These are phyloP conservation scores for Sporothrix phasma DNA, from an alignment of 2,329 filamentous ascomycete genomes.

Conservation along the genomic window DNA sequence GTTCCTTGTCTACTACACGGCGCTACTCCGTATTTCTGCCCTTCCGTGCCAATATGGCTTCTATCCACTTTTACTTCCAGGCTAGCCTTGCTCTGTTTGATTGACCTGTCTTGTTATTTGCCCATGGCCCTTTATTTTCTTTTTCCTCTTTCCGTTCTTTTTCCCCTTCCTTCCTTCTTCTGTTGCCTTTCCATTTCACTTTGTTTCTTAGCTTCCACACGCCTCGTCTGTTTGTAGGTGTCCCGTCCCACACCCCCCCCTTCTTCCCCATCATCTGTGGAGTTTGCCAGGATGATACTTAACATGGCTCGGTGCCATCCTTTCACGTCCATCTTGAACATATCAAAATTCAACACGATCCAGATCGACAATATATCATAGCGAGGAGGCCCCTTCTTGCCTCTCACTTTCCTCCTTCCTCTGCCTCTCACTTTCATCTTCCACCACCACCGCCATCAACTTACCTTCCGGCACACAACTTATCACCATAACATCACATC, in stretches of 20 bases:
- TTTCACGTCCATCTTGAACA: background rate
- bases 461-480: background rate
- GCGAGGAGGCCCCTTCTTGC: background rate
- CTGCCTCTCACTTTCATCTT: background rate
- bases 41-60: constrained; percentile 25
- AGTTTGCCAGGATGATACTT: constrained; percentile 17
- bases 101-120: constrained; percentile 1
- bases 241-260: constrained; percentile 3
- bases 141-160: background rate
- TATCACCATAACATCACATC: background rate
- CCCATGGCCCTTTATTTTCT: background rate
- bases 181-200: constrained; percentile 10
- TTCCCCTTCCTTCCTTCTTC: background rate
- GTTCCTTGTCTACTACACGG: constrained; percentile 18
- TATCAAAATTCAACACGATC: background rate
- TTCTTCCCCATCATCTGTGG: constrained; percentile 7
- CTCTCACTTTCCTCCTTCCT: background rate
- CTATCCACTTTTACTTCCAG: constrained; percentile 7
- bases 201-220: constrained; percentile 5
- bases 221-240: background rate
- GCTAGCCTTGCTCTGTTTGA: constrained; percentile 16
- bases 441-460: background rate
- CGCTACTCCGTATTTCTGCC: constrained; percentile 15
- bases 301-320: constrained; percentile 12
- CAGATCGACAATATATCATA: constrained; percentile 8